Percentiles rank a stretch among this genome's conserved stretches.
phyloP scores from a whole-genome alignment of 169 alveolate genomes.

The Eimeria falciformis region DNA sequence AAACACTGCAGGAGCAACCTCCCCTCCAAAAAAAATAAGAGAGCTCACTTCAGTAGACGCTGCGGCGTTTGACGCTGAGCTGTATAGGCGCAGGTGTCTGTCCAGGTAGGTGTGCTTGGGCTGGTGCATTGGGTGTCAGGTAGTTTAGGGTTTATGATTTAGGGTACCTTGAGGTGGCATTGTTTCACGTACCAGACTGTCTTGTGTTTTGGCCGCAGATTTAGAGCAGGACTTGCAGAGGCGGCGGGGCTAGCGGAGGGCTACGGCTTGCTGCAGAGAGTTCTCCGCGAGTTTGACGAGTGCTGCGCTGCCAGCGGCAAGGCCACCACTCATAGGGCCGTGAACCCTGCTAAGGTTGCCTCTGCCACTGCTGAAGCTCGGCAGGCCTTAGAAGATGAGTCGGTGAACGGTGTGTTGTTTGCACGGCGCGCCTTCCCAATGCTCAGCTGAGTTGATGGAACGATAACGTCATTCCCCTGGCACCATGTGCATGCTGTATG shows the following conservation, averaged over 20 bases:
- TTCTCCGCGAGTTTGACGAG: constrained; percentile 4
- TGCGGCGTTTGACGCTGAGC: constrained; percentile 26
- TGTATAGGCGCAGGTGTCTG: constrained; percentile 7
- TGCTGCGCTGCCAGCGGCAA: not conserved
- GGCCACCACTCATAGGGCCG: not conserved
- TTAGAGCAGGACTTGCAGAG: constrained; percentile 24
- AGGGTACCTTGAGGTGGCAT: too few species aligned
- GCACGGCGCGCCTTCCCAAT: not conserved
- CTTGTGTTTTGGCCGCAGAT: not conserved
- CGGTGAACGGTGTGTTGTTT: not conserved
- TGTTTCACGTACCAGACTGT: too few species aligned
- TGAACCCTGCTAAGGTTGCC: not conserved
- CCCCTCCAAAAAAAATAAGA: not conserved
- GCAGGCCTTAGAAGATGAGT: not conserved
- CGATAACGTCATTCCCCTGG: too few species aligned
- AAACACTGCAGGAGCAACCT: not conserved
- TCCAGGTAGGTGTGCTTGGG: constrained; percentile 30
- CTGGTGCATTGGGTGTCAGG: too few species aligned
- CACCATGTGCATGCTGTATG: not conserved
- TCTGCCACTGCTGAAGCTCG: not conserved
- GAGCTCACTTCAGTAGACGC: not conserved
- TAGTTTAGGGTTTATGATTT: too few species aligned
- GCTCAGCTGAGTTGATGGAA: too few species aligned
- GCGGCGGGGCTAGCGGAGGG: constrained; percentile 14
- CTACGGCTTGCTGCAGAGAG: not conserved